These are phyloP conservation scores for Sporisorium scitamineum DNA, from an alignment of 1,284 basidiomycete species.

Conservation along the genomic window DNA sequence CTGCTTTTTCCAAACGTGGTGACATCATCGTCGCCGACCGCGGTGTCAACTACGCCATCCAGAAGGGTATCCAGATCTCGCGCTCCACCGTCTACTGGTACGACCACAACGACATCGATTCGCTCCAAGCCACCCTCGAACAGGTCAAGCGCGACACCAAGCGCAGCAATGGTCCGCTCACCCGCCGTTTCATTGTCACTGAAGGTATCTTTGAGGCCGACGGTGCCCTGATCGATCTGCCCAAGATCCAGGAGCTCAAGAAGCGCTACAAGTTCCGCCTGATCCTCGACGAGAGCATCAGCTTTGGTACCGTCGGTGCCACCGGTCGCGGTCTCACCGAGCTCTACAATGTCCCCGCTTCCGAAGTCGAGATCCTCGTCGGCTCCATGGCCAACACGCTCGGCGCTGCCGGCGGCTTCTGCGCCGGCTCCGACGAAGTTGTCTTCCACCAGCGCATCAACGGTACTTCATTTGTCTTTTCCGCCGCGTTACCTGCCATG, in stretches of 20 bases:
- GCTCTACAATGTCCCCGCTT: constrained; percentile 83
- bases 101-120: constrained; percentile 93
- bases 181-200: constrained; percentile 93
- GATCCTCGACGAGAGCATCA: constrained; percentile 92
- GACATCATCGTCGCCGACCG: constrained; percentile 98
- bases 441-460: constrained; percentile 96
- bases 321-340: constrained; percentile 96
- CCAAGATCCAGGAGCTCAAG: constrained; percentile 92
- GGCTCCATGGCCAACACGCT: constrained; percentile 90
- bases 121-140: constrained; percentile 87
- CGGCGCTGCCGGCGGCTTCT: constrained; percentile 90
- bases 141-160: constrained; percentile 86
- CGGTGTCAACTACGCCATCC: constrained; percentile 91
- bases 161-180: constrained; percentile 83
- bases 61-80: constrained; percentile 96
- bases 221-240: constrained; percentile 89
- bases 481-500: constrained; percentile 90
- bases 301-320: constrained; percentile 90
- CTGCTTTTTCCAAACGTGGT: constrained; percentile 96
- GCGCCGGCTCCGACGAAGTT: constrained; percentile 85
- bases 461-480: constrained; percentile 94
- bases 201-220: constrained; percentile 98
- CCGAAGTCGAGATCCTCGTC: constrained; percentile 73
- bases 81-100: constrained; percentile 92
- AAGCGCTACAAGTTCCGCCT: constrained; percentile 94